Percentiles rank a stretch among this genome's conserved stretches.
Conservation (phyloP, 1,284 basidiomycete genomes). For the Ganoderma resinaceum region DNA sequence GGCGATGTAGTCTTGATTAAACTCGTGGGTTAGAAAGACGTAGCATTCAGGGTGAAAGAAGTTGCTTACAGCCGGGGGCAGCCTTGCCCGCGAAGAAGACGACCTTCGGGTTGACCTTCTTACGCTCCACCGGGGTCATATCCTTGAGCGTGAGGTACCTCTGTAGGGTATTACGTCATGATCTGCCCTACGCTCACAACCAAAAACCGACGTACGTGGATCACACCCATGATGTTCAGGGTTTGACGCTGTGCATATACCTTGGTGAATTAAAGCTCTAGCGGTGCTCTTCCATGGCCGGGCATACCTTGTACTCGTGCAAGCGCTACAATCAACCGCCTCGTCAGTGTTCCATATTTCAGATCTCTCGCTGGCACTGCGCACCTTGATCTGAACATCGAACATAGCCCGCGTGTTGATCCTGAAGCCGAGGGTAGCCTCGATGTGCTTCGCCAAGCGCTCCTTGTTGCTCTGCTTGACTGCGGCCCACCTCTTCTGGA, state of each 20-base stretch:
- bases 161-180: conserved; percentile 42
- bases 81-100: conserved; percentile 93
- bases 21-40: neutral
- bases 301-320: conserved; percentile 84
- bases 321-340: conserved; percentile 57
- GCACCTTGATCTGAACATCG: conserved; percentile 91
- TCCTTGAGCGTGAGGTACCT: conserved; percentile 85
- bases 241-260: conserved; percentile 75
- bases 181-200: neutral
- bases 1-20: conserved; percentile 70
- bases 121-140: conserved; percentile 78
- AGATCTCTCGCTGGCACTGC: conserved; percentile 6
- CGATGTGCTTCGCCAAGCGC: conserved; percentile 80
- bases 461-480: conserved; percentile 92
- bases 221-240: conserved; percentile 85
- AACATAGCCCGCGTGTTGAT: conserved; percentile 88
- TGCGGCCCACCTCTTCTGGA: conserved; percentile 81
- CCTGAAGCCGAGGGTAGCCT: conserved; percentile 74
- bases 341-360: conserved; percentile 10
- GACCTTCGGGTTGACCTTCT: conserved; percentile 81
- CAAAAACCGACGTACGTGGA: conserved; percentile 65
- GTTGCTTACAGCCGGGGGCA: conserved; percentile 74
- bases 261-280: conserved; percentile 15
- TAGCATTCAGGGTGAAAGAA: conserved; percentile 9
- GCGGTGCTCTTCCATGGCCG: neutral